Conservation (phyloP, 371 early-diverging fungal genomes). For the Mortierella sp. region DNA sequence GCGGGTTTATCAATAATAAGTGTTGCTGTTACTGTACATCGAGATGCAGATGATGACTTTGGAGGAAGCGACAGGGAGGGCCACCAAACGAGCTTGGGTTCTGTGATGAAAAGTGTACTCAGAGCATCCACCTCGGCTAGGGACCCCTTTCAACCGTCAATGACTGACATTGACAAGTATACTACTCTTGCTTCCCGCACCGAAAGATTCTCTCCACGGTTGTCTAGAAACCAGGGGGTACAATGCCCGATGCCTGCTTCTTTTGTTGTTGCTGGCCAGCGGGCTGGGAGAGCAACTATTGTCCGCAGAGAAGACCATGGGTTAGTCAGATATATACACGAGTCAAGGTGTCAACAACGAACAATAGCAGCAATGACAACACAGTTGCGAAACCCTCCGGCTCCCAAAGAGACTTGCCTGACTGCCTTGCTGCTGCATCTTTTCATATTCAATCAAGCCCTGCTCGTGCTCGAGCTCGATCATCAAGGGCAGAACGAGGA, state of each 20-base stretch:
- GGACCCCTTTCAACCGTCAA: no score
- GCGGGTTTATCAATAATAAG: no score
- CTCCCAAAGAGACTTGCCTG: slow-evolving; percentile 37
- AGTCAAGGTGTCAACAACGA: not conserved
- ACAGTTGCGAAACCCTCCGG: no score
- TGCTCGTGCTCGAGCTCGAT: slow-evolving; percentile 81
- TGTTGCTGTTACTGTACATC: no score
- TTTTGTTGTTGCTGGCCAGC: slow-evolving; percentile 42
- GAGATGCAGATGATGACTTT: no score
- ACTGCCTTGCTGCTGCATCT: slow-evolving; percentile 68
- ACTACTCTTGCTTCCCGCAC: slow-evolving; percentile 10
- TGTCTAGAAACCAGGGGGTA: slow-evolving; percentile 51
- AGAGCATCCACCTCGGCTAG: no score
- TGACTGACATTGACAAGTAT: not conserved
- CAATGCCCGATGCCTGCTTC: slow-evolving; percentile 40
- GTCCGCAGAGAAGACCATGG: not conserved
- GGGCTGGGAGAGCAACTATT: slow-evolving; percentile 47
- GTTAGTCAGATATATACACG: no score
- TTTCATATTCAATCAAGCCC: slow-evolving; percentile 81
- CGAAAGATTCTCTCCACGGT: no score
- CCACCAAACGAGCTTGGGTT: no score
- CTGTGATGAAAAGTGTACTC: no score
- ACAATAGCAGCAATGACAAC: not conserved
- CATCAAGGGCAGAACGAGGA: slow-evolving; percentile 79
- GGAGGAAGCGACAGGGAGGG: no score